phyloP scores from a whole-genome alignment of 208 protist genomes.

The Trypanosoma mega region DNA sequence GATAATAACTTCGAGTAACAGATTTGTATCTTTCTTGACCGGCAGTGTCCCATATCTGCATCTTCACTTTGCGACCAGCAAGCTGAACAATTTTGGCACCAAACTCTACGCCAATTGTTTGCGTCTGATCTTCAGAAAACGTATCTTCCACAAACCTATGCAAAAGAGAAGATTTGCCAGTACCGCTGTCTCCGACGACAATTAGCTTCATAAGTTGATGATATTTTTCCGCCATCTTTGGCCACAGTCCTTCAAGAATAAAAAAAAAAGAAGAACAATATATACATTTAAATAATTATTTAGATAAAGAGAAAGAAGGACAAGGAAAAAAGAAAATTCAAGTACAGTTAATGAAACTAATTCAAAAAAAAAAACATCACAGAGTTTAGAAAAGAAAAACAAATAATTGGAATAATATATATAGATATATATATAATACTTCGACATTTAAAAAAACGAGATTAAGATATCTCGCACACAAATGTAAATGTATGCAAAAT shows the following conservation, averaged over 20 bases:
- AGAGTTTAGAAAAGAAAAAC: too few relatives aligned
- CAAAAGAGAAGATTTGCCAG: constrained; percentile 96
- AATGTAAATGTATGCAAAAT: too few relatives aligned
- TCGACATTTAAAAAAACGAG: too few relatives aligned
- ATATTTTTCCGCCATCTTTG: constrained; percentile 65
- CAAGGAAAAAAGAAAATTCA: too few relatives aligned
- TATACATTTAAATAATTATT: constrained; percentile 1
- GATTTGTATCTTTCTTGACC: constrained; percentile 98
- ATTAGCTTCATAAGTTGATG: constrained; percentile 87
- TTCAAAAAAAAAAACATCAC: too few relatives aligned
- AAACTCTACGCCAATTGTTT: constrained; percentile 98
- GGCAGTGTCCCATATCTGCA: constrained; percentile 97
- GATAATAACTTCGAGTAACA: constrained; percentile 96
- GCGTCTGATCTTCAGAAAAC: constrained; percentile 93
- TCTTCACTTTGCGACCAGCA: constrained; percentile 91
- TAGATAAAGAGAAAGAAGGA: too few relatives aligned
- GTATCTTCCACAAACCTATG: constrained; percentile 96
- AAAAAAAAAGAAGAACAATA: constrained; percentile 3
- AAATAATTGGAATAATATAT: too few relatives aligned
- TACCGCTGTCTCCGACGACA: constrained; percentile 81
- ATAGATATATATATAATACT: too few relatives aligned
- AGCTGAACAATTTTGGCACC: constrained; percentile 95
- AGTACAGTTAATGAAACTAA: too few relatives aligned
- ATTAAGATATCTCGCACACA: too few relatives aligned
- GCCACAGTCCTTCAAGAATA: background rate